These are phyloP conservation scores for Alternaria tenuissima DNA, from an alignment of 2,329 filamentous ascomycete species.

Conservation along the genomic window DNA sequence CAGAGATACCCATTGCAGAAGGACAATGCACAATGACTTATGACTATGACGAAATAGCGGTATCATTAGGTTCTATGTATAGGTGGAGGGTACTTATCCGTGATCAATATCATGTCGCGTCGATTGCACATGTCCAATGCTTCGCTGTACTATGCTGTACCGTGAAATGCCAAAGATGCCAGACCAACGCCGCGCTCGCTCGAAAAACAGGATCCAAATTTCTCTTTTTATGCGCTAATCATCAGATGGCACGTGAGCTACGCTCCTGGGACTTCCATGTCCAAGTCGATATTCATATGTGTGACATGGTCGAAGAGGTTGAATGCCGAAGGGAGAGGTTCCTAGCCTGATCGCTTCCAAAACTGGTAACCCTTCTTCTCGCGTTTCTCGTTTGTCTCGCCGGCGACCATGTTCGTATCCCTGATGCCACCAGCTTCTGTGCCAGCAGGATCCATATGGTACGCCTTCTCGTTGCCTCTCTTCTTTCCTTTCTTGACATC, in stretches of 20 bases:
- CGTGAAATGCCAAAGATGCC: conserved; percentile 2
- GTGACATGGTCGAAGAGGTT: neutral
- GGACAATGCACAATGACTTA: neutral
- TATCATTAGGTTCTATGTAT: conserved; percentile 10
- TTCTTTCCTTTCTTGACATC: conserved; percentile 61
- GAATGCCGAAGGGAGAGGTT: neutral
- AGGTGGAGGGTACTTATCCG: neutral
- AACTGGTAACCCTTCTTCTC: conserved; percentile 25
- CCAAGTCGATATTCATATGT: conserved; percentile 1
- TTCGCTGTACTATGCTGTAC: conserved; percentile 7
- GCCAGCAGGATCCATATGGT: conserved; percentile 28
- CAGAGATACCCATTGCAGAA: neutral
- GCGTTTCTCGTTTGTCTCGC: conserved; percentile 9
- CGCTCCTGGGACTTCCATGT: neutral
- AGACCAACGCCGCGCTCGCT: conserved; percentile 29
- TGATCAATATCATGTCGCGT: conserved; percentile 9
- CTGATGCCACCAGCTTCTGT: conserved; percentile 11
- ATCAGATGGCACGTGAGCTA: neutral
- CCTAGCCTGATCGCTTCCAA: conserved; percentile 26
- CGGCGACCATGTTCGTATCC: conserved; percentile 5
- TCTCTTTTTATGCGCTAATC: neutral
- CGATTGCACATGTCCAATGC: conserved; percentile 2
- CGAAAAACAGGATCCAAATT: conserved; percentile 4
- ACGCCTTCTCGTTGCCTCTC: conserved; percentile 52
- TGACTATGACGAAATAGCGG: neutral